Evolutionary conservation across 805 yeast species (phyloP), one percentile per base, ranked within the genome.

Genomic region (Barnettozyma wickerhamii): DNA sequence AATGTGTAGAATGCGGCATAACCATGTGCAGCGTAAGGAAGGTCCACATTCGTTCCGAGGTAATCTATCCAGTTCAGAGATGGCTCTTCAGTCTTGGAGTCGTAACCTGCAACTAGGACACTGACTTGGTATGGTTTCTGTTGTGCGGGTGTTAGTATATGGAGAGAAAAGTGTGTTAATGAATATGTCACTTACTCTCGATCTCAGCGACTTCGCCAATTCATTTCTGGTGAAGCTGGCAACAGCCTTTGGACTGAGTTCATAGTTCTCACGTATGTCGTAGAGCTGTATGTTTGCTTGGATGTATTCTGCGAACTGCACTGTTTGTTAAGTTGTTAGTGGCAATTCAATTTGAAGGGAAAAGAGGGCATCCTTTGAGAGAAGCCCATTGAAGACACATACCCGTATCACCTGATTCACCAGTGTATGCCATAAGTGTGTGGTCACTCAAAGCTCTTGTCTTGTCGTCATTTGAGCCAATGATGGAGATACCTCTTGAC

Each of bases 11-110:
- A 93, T 2, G 95, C 95, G n/a, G 98, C 95, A 59, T 93, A 93
- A 10, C 99, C 99, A 62, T 93, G 99, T 2, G 98, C 98, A 14
- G 95, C 96, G 59, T 93, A 93, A 13, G 99, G 98, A 44, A 93
- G 71, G 46, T 82, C 87, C 13, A 82, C 95, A 50, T 82, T 79
- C 3, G 99, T 86, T 7, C 99, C 99, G 50, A 93, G 68, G 62
- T 93, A 93, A 61, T 93, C 99, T 51, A 93, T 84, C 82, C 91
- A 88, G 57, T 84, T 81, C 55, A 93, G 72, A 38, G 75, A 68
- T 30, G 97, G 88, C 45, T 66, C 69, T 30, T 71, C 62, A 7
- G 69, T 70, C 48, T 72, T 75, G 13, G 66, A 63, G 55, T 88
- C 91, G 60, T 71, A 81, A 10, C 98, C 97, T 31, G 84, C 99